Conservation (phyloP, 108 stramenopile genomes). For the Tribonema minus region DNA sequence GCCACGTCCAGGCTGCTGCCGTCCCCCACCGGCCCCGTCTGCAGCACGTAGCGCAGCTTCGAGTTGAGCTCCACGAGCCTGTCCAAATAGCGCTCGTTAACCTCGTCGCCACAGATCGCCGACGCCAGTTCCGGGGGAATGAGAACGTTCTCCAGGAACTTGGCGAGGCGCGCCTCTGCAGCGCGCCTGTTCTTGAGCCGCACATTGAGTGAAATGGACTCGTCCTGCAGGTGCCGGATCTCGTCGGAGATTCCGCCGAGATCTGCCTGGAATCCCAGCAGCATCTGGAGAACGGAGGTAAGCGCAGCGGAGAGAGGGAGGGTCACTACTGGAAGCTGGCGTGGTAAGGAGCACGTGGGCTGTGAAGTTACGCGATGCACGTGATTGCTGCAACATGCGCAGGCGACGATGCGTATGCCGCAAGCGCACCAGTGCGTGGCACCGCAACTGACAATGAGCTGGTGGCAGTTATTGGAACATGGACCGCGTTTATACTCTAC, state of each 20-base stretch:
- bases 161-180: conserved; percentile 77
- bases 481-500: too few species aligned
- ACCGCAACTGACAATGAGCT: too few species aligned
- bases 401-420: too few species aligned
- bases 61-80: conserved; percentile 79
- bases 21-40: conserved; percentile 35
- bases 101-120: conserved; percentile 76
- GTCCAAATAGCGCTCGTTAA: conserved; percentile 78
- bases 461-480: too few species aligned
- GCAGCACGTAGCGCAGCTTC: conserved; percentile 68
- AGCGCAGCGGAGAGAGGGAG: too few species aligned
- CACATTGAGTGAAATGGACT: conserved; percentile 70
- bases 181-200: conserved; percentile 81
- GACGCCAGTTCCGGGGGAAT: conserved; percentile 76
- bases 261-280: conserved; percentile 96
- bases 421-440: too few species aligned
- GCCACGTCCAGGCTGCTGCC: conserved; percentile 60
- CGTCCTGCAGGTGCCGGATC: conserved; percentile 89
- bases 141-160: conserved; percentile 82
- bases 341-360: too few species aligned
- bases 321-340: too few species aligned
- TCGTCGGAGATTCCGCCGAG: conserved; percentile 91
- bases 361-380: too few species aligned
- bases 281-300: too few species aligned
- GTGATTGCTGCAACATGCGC: too few species aligned